phyloP scores from a whole-genome alignment of 139 green algal species.

The Pleodorina starrii region DNA sequence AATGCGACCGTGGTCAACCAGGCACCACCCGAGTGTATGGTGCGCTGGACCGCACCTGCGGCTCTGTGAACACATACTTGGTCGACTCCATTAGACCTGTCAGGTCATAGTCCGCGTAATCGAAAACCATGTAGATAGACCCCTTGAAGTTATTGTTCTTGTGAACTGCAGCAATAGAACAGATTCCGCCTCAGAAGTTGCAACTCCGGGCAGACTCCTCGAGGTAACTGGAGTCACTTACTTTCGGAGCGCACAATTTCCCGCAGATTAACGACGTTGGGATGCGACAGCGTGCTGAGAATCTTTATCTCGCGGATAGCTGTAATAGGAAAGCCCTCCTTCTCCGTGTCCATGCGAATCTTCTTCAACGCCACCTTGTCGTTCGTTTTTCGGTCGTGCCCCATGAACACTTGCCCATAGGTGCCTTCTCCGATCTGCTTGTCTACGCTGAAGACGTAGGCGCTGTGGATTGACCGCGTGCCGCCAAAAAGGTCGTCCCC shows the following conservation, averaged over 20 bases:
- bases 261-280: conserved; percentile 96
- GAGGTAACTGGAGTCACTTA: conserved; percentile 58
- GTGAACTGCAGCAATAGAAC: conserved; percentile 66
- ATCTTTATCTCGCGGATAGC: conserved; percentile 99
- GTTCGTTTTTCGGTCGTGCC: conserved; percentile 53
- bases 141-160: conserved; percentile 92
- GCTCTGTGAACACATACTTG: conserved; percentile 76
- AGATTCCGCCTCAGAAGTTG: neutral
- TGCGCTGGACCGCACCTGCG: conserved; percentile 67
- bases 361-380: conserved; percentile 94
- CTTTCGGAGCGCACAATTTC: conserved; percentile 95
- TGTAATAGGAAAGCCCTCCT: conserved; percentile 99
- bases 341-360: conserved; percentile 99
- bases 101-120: conserved; percentile 99
- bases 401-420: conserved; percentile 82
- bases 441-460: conserved; percentile 72
- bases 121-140: conserved; percentile 98
- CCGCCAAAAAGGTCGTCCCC: conserved; percentile 72
- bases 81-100: conserved; percentile 91
- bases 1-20: neutral
- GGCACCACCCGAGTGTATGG: neutral
- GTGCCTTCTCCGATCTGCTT: conserved; percentile 90
- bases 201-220: neutral
- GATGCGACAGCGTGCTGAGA: conserved; percentile 88
- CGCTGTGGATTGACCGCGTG: conserved; percentile 76